These are phyloP conservation scores for Citropsis articulata DNA, from an alignment of 345 rosid genomes.

Conservation along the genomic window DNA sequence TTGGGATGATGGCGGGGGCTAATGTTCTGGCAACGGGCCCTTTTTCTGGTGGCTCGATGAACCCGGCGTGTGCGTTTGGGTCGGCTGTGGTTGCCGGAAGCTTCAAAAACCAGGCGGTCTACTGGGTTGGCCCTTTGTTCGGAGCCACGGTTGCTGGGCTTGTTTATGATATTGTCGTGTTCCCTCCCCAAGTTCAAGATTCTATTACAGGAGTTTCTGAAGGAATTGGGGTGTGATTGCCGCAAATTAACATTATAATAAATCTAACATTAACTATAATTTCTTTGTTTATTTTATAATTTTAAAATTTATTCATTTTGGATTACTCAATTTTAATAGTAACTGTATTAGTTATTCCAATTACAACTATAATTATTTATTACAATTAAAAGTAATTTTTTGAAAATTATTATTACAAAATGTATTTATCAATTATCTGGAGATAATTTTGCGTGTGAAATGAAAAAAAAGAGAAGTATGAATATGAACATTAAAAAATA, in stretches of 20 bases:
- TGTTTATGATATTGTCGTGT: slow-evolving; percentile 60
- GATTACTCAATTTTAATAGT: too few species aligned
- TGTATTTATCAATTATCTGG: too few species aligned
- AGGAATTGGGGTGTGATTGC: slow-evolving; percentile 12
- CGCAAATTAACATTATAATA: background rate
- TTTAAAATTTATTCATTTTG: too few species aligned
- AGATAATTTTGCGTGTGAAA: too few species aligned
- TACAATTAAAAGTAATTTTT: too few species aligned
- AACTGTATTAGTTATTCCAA: too few species aligned
- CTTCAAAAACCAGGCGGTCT: slow-evolving; percentile 87
- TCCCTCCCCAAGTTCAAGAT: slow-evolving; percentile 33
- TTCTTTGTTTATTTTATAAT: background rate
- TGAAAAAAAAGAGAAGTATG: too few species aligned
- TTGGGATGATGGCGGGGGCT: slow-evolving; percentile 78
- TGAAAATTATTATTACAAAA: too few species aligned
- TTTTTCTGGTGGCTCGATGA: slow-evolving; percentile 90
- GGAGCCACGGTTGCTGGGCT: slow-evolving; percentile 77
- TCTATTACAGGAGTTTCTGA: slow-evolving; percentile 33
- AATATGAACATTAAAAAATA: too few species aligned
- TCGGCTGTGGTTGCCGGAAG: slow-evolving; percentile 61
- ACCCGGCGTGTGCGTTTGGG: slow-evolving; percentile 86
- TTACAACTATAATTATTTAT: too few species aligned
- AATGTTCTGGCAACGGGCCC: slow-evolving; percentile 71
- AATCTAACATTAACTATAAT: background rate
- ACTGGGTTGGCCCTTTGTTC: slow-evolving; percentile 86